Percentiles rank a stretch among this genome's conserved stretches.
Evolutionary conservation across 2,329 filamentous ascomycete species (phyloP).

Genomic region (Incumbomyces delicatus): DNA sequence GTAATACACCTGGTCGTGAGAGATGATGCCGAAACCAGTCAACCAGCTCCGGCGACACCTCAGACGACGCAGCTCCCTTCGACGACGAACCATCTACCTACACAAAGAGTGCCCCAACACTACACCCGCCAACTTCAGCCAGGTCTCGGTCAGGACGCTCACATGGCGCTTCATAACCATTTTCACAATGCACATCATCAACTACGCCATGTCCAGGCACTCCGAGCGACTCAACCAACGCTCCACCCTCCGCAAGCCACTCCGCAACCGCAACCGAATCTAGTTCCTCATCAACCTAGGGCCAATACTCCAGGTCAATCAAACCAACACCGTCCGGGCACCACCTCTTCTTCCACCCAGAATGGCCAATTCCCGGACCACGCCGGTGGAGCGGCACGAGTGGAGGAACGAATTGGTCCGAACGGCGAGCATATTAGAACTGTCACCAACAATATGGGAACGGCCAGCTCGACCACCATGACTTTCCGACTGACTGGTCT

Average conservation of each 20-base stretch:
- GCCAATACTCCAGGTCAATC: not conserved
- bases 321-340: not conserved
- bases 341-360: not conserved
- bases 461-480: not conserved
- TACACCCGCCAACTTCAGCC: not conserved
- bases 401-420: slow-evolving; percentile 10
- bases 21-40: not conserved
- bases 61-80: not conserved
- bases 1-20: slow-evolving; percentile 31
- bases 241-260: slow-evolving; percentile 9
- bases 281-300: not conserved
- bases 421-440: slow-evolving; percentile 12
- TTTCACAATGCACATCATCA: slow-evolving; percentile 11
- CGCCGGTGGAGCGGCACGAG: not conserved
- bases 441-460: slow-evolving; percentile 6
- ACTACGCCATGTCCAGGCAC: slow-evolving; percentile 9
- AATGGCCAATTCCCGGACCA: not conserved
- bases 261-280: not conserved
- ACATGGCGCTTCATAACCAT: slow-evolving; percentile 14
- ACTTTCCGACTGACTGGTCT: not conserved
- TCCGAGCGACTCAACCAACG: slow-evolving; percentile 15
- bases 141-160: slow-evolving; percentile 2
- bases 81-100: not conserved
- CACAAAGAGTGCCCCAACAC: not conserved
- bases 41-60: slow-evolving; percentile 14